Evolutionary conservation across 2,329 filamentous ascomycete species (phyloP).

Genomic region (Monilinia fructicola): DNA sequence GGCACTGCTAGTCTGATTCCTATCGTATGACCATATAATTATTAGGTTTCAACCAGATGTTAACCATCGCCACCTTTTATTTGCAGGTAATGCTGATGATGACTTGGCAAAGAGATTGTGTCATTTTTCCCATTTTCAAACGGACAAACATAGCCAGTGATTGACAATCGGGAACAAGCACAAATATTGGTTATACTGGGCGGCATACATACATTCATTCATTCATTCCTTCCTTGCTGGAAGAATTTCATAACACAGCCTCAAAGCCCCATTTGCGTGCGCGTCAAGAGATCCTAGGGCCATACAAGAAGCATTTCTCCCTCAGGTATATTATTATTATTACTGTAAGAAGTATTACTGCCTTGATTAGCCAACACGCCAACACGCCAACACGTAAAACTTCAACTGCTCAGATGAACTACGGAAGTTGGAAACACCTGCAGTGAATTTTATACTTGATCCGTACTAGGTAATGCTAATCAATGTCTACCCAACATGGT

Average conservation of each 20-base stretch:
- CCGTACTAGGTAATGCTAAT: background rate
- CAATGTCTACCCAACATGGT: no score
- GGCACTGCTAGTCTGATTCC: background rate
- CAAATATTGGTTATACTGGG: background rate
- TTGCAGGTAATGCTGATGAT: background rate
- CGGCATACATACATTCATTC: background rate
- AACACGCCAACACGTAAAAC: background rate
- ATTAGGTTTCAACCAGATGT: no score
- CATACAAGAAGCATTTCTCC: background rate
- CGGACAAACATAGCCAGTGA: background rate
- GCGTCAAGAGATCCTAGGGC: conserved; percentile 14
- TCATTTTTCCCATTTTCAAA: background rate
- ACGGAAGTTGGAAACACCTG: no score
- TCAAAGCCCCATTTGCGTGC: conserved; percentile 21
- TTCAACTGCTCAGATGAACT: background rate
- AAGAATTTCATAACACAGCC: conserved; percentile 9
- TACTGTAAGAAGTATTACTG: no score
- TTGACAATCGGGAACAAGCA: background rate
- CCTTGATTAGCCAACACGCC: no score
- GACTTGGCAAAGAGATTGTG: background rate
- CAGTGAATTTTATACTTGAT: background rate
- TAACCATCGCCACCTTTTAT: background rate
- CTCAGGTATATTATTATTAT: background rate
- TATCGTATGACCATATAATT: background rate
- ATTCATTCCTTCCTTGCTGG: conserved; percentile 21